Base-by-base conservation (phyloP, 805 yeast species). In the Wickerhamiella azymoides region DNA sequence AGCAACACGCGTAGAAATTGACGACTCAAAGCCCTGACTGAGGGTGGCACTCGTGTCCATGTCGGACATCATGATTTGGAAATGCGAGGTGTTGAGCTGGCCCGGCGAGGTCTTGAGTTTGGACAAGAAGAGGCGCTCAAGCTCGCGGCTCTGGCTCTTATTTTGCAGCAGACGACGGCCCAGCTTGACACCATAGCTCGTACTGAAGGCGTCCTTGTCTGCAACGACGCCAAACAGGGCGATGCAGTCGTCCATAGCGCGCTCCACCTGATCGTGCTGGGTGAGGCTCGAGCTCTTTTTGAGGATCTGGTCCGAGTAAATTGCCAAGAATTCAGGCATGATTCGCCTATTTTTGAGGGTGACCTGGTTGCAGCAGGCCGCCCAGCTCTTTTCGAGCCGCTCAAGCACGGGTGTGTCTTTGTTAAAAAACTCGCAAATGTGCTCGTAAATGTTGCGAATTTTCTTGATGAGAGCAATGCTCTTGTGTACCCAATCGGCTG, bases 21-120 rank as follows among this genome's bases (percentile, higher is more conserved):
- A 18, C 73, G 79, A 84, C 73, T 42, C 65, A 61, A 25, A 58
- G 52, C 56, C 78, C 76, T 58, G 86, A 69, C 48, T 84, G 86
- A 52, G 74, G 74, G 13, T 28, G 5, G 39, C 44, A 0, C 94
- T 83, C 3, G 85, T 74, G 54, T 84, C 76, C 69, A 89, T 84
- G 64, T 89, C 96, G 57, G 79, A 80, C 62, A 92, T 85, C 98
- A 92, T 92, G 57, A 84, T 82, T 16, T 94, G 84, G 63, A 89
- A 84, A 60, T 85, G 86, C 36, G 83, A 78, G 1, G 96, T 88
- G 60, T 86, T 89, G 57, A 86, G 96, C 59, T 79, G 70, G 16
- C 92, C 83, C 62, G 89, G 86, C 47, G 81, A 93, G 47, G 81
- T 79, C 62, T 85, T 92, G 53, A 88, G 72, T 58, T 82, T 76